Base-by-base conservation (phyloP, 2,329 filamentous ascomycete species). In the Tolypocladium inflatum region DNA sequence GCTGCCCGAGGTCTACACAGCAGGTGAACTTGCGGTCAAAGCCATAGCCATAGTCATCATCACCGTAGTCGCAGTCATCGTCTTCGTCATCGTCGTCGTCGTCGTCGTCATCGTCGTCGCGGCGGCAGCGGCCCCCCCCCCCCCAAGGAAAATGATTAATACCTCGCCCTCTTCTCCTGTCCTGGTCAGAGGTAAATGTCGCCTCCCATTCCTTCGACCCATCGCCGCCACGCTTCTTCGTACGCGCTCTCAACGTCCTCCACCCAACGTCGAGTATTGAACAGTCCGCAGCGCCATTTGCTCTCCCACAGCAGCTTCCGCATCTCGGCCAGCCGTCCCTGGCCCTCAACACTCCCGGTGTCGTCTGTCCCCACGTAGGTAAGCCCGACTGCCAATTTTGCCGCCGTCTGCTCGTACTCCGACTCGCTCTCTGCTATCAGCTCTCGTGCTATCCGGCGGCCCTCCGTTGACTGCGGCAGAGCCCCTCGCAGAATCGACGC, bases 261-360 rank as follows among this genome's bases (percentile, higher is more conserved):
- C 33, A 97, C 93, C 94, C 94, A 99, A 64, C 94, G 82, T 65
- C 80, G 83, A 7, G 94, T 99, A 72, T 99, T 86, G 70, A 99
- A 99, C 50, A 99, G 78, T 17, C 88, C 89, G 71, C 91, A 96
- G 35, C 79, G 84, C 89, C 91, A 96, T 64, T 93, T 86, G 66
- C 84, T 86, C 61, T 90, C 82, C 76, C 92, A 97, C 13, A 99
- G 75, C 66, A 96, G 77, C 68, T 84, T 88, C 61, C 94, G 84
- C 59, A 99, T 78, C 59, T 95, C 87, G 55, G 85, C 83, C 56
- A 99, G 75, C 58, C 91, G 80, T 1, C 94, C 94, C 11, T 68
- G 66, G 2, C 83, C 83, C 61, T 81, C 72, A 8, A 82, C 80
- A 57, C 80, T 79, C 2, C 76, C 76, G 15, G 70, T 68, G 17